These are phyloP conservation scores for Cadophora sp. DNA, from an alignment of 2,329 filamentous ascomycete genomes.

Conservation along the genomic window DNA sequence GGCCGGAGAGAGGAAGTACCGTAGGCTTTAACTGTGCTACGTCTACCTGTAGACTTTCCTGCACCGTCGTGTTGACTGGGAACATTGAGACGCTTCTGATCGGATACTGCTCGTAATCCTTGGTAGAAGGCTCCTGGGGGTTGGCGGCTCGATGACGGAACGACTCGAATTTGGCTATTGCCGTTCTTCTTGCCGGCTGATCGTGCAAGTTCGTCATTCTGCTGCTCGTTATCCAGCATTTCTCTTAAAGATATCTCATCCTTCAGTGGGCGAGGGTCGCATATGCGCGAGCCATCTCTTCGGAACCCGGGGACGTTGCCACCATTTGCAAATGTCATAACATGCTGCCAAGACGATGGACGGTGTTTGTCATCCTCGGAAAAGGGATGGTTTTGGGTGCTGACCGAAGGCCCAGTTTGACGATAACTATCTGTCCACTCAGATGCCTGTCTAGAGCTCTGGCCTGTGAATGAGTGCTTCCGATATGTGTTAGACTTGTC, in stretches of 20 bases:
- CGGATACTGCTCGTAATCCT: conserved; percentile 31
- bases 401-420: conserved; percentile 14
- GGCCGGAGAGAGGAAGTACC: conserved; percentile 37
- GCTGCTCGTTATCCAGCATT: conserved; percentile 5
- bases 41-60: conserved; percentile 2
- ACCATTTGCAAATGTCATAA: conserved; percentile 29
- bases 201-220: not conserved
- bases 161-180: conserved; percentile 3
- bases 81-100: not conserved
- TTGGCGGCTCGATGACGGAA: conserved; percentile 32
- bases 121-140: conserved; percentile 41
- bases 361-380: conserved; percentile 16
- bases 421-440: conserved; percentile 22
- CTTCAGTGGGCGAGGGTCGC: not conserved
- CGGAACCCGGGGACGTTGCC: conserved; percentile 22
- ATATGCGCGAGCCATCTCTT: conserved; percentile 12
- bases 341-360: conserved; percentile 33
- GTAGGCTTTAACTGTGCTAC: conserved; percentile 28
- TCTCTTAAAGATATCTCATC: not conserved
- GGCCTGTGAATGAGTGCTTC: not conserved
- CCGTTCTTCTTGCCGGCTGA: not conserved
- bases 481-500: not conserved
- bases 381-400: conserved; percentile 11
- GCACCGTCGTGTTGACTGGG: conserved; percentile 20
- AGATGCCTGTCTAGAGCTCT: not conserved